Evolutionary conservation across 2,329 filamentous ascomycete genomes (phyloP).

Genomic region (Cercospora sp.): DNA sequence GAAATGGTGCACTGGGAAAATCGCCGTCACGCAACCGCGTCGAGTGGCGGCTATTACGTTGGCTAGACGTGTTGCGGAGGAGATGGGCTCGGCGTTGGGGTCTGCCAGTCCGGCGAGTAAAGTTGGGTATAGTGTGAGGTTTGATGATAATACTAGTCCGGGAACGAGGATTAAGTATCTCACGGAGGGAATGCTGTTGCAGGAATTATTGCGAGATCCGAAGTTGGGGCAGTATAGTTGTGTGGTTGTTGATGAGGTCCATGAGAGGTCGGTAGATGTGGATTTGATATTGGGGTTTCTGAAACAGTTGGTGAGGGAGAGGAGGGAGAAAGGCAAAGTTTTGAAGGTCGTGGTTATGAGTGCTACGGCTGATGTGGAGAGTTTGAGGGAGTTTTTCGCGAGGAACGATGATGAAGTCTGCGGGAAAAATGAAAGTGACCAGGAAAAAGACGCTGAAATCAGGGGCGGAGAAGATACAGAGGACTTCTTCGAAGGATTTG

Average conservation of each 20-base stretch:
- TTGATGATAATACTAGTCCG: slow-evolving; percentile 81
- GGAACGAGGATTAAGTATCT: slow-evolving; percentile 89
- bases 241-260: slow-evolving; percentile 92
- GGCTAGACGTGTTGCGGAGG: slow-evolving; percentile 81
- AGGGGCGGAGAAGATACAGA: slow-evolving; percentile 10
- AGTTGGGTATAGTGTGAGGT: slow-evolving; percentile 93
- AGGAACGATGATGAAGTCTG: neutral
- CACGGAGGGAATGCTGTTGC: slow-evolving; percentile 93
- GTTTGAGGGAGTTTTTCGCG: slow-evolving; percentile 72
- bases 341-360: slow-evolving; percentile 96
- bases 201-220: slow-evolving; percentile 87
- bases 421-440: neutral
- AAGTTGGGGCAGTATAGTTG: slow-evolving; percentile 82
- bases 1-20: slow-evolving; percentile 78
- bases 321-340: slow-evolving; percentile 61
- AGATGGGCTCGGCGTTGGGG: slow-evolving; percentile 68
- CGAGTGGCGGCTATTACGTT: slow-evolving; percentile 91
- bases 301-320: slow-evolving; percentile 68
- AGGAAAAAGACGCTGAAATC: neutral
- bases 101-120: slow-evolving; percentile 58
- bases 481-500: slow-evolving; percentile 27
- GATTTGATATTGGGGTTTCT: slow-evolving; percentile 88
- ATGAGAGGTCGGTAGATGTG: slow-evolving; percentile 92
- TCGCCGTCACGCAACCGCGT: slow-evolving; percentile 92
- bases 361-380: slow-evolving; percentile 86